Evolutionary conservation across 2,329 filamentous ascomycete species (phyloP).

Genomic region (Falciphora oryzae): DNA sequence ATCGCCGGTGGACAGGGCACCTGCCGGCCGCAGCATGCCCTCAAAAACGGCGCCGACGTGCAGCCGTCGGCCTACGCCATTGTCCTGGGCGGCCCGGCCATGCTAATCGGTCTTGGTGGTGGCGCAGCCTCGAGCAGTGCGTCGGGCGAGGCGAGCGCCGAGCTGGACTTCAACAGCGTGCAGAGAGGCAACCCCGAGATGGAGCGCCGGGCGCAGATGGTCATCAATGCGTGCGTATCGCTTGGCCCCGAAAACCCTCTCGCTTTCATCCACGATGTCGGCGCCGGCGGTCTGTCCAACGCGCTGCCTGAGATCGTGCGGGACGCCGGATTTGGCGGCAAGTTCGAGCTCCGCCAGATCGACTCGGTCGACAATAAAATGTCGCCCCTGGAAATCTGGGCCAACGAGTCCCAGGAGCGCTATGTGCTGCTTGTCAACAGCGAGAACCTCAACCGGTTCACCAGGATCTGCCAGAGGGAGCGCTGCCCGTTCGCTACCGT

Average conservation of each 20-base stretch:
- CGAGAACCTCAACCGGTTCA: constrained; percentile 72
- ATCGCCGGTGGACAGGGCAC: constrained; percentile 93
- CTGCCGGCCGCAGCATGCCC: constrained; percentile 81
- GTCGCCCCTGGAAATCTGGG: constrained; percentile 97
- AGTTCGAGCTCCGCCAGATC: constrained; percentile 90
- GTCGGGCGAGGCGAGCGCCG: constrained; percentile 81
- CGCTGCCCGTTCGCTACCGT: constrained; percentile 91
- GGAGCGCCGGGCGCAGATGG: constrained; percentile 91
- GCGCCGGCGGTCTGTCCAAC: constrained; percentile 72
- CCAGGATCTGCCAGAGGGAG: constrained; percentile 68
- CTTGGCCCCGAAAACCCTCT: constrained; percentile 85
- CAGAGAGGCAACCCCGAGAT: constrained; percentile 97
- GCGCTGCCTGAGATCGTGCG: constrained; percentile 86
- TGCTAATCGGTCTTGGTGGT: constrained; percentile 94
- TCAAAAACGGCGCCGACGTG: constrained; percentile 77
- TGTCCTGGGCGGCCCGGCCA: constrained; percentile 90
- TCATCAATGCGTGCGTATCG: constrained; percentile 89
- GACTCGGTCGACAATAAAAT: constrained; percentile 87
- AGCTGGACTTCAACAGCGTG: constrained; percentile 94
- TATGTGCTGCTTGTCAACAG: constrained; percentile 88
- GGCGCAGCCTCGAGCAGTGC: constrained; percentile 90
- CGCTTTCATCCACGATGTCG: constrained; percentile 95
- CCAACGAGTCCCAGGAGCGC: constrained; percentile 92
- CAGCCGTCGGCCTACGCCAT: constrained; percentile 84
- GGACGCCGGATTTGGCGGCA: constrained; percentile 84